Evolutionary conservation across 164 flowering plant genomes (phyloP).

Genomic region (Hamamelis virginiana): DNA sequence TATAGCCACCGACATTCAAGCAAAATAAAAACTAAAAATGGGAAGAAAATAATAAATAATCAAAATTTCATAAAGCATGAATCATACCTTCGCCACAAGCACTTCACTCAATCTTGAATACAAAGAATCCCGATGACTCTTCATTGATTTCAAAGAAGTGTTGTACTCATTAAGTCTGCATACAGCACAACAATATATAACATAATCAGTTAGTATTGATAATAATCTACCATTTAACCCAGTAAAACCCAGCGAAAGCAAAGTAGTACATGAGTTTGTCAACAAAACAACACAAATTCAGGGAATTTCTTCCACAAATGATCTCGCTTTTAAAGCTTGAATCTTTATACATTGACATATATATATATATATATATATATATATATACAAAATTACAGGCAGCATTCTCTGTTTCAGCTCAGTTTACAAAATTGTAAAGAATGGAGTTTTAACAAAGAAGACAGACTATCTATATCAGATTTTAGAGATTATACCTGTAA

Average conservation of each 20-base stretch:
- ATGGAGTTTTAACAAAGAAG: neutral
- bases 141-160: slow-evolving; percentile 49
- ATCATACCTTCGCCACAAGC: slow-evolving; percentile 75
- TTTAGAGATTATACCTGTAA: slow-evolving; percentile 44
- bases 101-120: slow-evolving; percentile 57
- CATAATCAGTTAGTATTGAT: neutral
- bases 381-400: too few relatives aligned
- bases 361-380: too few relatives aligned
- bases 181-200: neutral
- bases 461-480: neutral
- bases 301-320: too few relatives aligned
- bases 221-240: neutral
- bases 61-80: neutral
- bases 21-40: too few relatives aligned
- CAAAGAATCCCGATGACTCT: slow-evolving; percentile 58
- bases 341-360: too few relatives aligned
- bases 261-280: too few relatives aligned
- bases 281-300: too few relatives aligned
- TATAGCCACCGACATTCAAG: too few relatives aligned
- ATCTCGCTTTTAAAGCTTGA: too few relatives aligned
- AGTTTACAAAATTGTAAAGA: neutral
- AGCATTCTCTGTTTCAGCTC: too few relatives aligned
- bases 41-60: too few relatives aligned
- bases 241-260: too few relatives aligned
- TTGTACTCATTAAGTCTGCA: slow-evolving; percentile 75